A percentile compares a stretch with the other conserved stretches of the same genome.
phyloP scores from a whole-genome alignment of 495 filamentous ascomycete species.

The Neurospora sp. region DNA sequence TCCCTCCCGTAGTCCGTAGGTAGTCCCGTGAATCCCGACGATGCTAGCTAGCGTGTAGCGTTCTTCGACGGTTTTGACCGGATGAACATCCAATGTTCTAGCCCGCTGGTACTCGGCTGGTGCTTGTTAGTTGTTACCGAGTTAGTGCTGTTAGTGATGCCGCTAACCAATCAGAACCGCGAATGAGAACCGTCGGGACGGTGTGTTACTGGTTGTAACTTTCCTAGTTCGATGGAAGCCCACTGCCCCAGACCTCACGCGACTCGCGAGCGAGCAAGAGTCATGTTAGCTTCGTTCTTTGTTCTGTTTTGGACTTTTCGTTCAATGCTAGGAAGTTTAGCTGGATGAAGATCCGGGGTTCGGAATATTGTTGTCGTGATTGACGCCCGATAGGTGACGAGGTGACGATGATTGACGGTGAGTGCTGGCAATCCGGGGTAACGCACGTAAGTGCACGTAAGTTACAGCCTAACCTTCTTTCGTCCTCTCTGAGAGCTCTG shows the following conservation, averaged over 20 bases:
- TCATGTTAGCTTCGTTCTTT: neutral
- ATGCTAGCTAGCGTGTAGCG: neutral
- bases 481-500: neutral
- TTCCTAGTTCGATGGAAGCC: neutral
- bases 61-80: neutral
- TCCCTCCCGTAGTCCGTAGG: neutral
- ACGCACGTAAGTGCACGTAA: neutral
- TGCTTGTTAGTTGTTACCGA: neutral
- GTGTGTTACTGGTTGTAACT: neutral
- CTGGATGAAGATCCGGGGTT: neutral
- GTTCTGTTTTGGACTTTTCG: neutral
- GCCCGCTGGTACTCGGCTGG: too few relatives aligned
- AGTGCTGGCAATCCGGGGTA: neutral
- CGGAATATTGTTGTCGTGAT: neutral
- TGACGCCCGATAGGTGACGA: neutral
- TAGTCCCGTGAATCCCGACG: neutral
- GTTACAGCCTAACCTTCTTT: neutral
- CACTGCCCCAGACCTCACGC: neutral
- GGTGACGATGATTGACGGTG: neutral
- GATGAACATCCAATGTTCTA: neutral
- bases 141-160: neutral
- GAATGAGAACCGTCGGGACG: neutral
- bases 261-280: neutral
- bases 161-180: neutral
- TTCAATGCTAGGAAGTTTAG: neutral